These are phyloP conservation scores for Parasarocladium wereldwijsianum DNA, from an alignment of 2,329 filamentous ascomycete species.

Conservation along the genomic window DNA sequence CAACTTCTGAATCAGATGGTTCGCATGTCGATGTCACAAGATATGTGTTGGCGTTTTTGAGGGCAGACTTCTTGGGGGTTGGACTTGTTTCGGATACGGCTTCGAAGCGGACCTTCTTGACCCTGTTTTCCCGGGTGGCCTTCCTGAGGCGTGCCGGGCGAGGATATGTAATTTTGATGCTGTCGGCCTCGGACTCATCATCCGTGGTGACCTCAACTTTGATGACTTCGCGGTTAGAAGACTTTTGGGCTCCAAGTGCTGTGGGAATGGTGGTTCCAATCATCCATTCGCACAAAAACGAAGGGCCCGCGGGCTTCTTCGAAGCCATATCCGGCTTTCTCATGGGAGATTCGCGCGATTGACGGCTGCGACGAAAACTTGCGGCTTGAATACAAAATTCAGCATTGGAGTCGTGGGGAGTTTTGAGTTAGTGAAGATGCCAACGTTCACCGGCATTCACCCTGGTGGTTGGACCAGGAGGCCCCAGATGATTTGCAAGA, in stretches of 20 bases:
- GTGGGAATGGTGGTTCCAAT: constrained; percentile 20
- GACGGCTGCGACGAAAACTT: no score
- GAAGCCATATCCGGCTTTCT: no score
- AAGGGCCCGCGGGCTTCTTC: constrained; percentile 3
- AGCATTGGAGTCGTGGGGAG: no score
- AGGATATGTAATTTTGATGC: constrained; percentile 32
- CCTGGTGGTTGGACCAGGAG: no score
- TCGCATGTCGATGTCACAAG: not conserved
- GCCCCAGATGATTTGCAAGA: no score
- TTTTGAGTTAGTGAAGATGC: no score
- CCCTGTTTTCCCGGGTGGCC: not conserved
- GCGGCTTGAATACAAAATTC: no score
- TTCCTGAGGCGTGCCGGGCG: constrained; percentile 15
- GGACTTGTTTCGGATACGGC: no score
- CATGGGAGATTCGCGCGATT: no score
- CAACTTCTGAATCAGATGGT: constrained; percentile 1
- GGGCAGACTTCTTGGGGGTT: constrained; percentile 19
- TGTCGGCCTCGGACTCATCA: constrained; percentile 35
- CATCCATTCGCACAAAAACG: constrained; percentile 25
- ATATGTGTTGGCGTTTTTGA: constrained; percentile 16
- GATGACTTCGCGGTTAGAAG: constrained; percentile 14
- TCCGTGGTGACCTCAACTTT: constrained; percentile 32
- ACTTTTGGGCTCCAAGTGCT: constrained; percentile 10
- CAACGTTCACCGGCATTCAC: no score
- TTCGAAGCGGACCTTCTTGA: constrained; percentile 31